Base-by-base conservation (phyloP, 2,329 filamentous ascomycete genomes). In the Pseudogymnoascus sp. region DNA sequence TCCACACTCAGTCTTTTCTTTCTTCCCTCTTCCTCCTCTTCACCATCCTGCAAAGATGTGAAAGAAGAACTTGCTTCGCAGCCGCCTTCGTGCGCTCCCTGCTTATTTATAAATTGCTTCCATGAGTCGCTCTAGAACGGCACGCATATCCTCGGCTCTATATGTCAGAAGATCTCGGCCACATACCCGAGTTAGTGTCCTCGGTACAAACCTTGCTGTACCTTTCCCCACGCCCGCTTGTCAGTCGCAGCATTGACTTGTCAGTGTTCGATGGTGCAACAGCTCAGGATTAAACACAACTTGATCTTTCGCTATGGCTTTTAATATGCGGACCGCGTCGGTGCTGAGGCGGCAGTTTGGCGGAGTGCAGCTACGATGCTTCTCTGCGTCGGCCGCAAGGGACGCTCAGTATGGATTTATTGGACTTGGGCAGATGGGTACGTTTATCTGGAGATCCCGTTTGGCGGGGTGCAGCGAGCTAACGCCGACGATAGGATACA, bases 391-490 rank as follows among this genome's bases (percentile, higher is more conserved):
- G 6, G 56, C 71, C n/a, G 70, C 68, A 29, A 75, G 75, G 61
- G 75, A 78, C 70, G 77, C 78, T 65, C 80, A 79, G 68, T 86
- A 80, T 79, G 83, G 82, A 0, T 86, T 86, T 68, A 80, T 86
- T 64, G 83, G 83, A 13, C 73, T 86, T 50, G 83, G 83, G 13
- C 81, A 82, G 72, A 86, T 86, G 83, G 83, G 82, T 84, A 76
- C 47, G 77, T 75, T 60, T 60, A 60, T 40, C 47, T 53, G 47
- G 26, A 16, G 47, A 16, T 53, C 31, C 26, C n/a, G 53, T 63
- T 59, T 50, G 33, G 38, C 42, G 53, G 61, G 33, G 62, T 56
- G 40, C 47, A 31, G 47, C 47, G 26, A 53, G 26, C 47, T 53
- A 21, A 50, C 33, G 5, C 11, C n/a, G 24, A 21, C 26, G 14